Evolutionary conservation across 257 asterid species (phyloP), one percentile per base, ranked within the genome.

Genomic region (Eustoma russellianum): DNA sequence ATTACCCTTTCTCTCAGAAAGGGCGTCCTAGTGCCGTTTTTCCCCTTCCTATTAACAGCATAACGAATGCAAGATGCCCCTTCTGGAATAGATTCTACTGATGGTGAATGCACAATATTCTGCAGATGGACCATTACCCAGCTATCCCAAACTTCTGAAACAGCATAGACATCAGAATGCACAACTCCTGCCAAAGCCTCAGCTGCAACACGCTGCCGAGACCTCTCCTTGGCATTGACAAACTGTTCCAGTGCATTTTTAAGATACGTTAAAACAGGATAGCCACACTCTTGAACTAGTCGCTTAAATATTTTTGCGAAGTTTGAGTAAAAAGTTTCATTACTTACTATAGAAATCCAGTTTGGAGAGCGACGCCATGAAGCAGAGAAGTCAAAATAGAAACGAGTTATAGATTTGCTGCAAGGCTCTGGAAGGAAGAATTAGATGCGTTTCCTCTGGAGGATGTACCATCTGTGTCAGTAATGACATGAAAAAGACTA

Each of bases 121-220:
- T 77, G 78, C 67, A 92, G 69, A 50, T 74, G 94, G 66, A 60
- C 75, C 72, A 57, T 69, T 82, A 88, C 79, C 99, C 97, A 92
- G 80, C 75, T 75, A 65, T 92, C 94, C 97, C 97, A 92, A 51
- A 79, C 93, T 77, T 92, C 97, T 64, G 87, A 81, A 64, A 92
- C 78, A 60, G 91, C 97, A 43, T 53, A 48, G 51, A 83, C 88
- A 70, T 92, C 99, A 67, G 99, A 83, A 81, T 92, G 99, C 58
- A 92, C 79, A 56, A 82, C 79, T 59, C 99, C 99, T 40, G 97
- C 94, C 68, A 92, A 77, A 56, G 82, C 95, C 80, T 92, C 99
- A 56, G 99, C 99, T 41, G 99, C 99, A 74, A 92, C 99, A 77
- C 97, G 88, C 69, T 92, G 99, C 71, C 85, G 88, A 71, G 99